A percentile compares a stretch with the other conserved stretches of the same genome.
Evolutionary conservation across 192 early-diverging fungal genomes (phyloP).

Genomic region (Phlyctochytrium bullatum): DNA sequence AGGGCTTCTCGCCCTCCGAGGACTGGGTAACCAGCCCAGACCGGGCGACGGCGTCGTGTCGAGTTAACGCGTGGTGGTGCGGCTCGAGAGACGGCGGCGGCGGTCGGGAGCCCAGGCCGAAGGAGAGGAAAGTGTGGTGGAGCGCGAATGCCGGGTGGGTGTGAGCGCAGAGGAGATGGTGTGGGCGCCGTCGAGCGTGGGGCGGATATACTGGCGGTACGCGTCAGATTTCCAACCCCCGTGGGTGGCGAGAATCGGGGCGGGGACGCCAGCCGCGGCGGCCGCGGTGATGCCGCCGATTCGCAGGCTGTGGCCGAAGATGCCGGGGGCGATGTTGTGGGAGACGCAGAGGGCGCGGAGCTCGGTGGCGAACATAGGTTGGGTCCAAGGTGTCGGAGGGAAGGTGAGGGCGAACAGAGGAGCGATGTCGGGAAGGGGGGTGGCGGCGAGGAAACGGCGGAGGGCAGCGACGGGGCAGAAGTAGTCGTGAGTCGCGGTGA

Average conservation of each 20-base stretch:
- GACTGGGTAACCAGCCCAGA: too few species aligned
- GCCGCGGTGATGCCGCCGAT: conserved; percentile 14
- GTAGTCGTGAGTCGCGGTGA: too few species aligned
- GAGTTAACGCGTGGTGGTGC: too few species aligned
- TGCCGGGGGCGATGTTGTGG: background rate
- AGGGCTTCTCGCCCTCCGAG: too few species aligned
- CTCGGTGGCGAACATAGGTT: background rate
- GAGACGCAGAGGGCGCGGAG: background rate
- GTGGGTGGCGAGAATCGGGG: background rate
- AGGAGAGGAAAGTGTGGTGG: too few species aligned
- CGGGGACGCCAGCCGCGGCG: background rate
- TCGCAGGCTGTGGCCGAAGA: conserved; percentile 17
- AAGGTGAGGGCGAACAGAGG: background rate
- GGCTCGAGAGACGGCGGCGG: too few species aligned
- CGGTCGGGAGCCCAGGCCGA: too few species aligned
- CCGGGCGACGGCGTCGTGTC: too few species aligned
- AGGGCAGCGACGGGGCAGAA: too few species aligned
- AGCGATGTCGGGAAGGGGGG: background rate
- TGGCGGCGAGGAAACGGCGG: background rate
- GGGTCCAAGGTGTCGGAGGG: background rate
- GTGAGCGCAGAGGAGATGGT: too few species aligned
- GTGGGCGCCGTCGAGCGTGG: background rate
- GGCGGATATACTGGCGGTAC: conserved; percentile 2
- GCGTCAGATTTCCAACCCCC: conserved; percentile 9
- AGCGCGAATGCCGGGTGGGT: too few species aligned